Conservation (phyloP, 2,329 filamentous ascomycete species). For the Polytolypa hystricis region DNA sequence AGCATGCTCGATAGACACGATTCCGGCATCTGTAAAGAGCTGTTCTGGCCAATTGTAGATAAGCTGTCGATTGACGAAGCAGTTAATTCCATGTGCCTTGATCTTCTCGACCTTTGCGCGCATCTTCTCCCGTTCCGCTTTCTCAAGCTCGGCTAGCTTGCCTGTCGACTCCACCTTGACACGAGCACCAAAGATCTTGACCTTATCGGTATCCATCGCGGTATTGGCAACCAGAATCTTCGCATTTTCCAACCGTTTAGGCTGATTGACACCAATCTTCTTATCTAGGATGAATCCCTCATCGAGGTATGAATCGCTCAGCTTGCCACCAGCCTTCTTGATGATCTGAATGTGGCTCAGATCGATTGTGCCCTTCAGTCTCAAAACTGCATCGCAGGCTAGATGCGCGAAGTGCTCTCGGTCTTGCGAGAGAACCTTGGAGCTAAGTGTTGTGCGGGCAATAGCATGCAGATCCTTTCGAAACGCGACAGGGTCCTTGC, state of each 20-base stretch:
- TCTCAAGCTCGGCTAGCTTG: constrained; percentile 95
- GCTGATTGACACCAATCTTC: constrained; percentile 97
- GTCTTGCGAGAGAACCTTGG: constrained; percentile 88
- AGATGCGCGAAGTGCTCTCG: constrained; percentile 82
- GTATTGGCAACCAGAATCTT: constrained; percentile 98
- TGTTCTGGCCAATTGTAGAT: constrained; percentile 99
- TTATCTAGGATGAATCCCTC: constrained; percentile 98
- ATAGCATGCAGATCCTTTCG: constrained; percentile 82
- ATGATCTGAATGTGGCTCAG: constrained; percentile 98
- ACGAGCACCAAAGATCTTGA: constrained; percentile 97
- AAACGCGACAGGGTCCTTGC: constrained; percentile 71
- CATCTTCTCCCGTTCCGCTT: constrained; percentile 99
- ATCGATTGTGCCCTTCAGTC: constrained; percentile 81
- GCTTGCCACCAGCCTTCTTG: constrained; percentile 97
- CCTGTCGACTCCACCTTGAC: constrained; percentile 95
- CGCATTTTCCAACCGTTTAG: constrained; percentile 91
- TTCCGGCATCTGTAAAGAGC: constrained; percentile 92
- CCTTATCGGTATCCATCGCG: constrained; percentile 98
- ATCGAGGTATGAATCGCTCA: constrained; percentile 94
- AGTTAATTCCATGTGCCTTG: constrained; percentile 98
- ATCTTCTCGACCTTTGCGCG: constrained; percentile 98
- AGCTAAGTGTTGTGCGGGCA: constrained; percentile 89
- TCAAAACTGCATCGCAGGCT: constrained; percentile 80
- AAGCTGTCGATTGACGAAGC: constrained; percentile 97
- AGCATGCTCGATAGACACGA: constrained; percentile 96